phyloP scores from a whole-genome alignment of 345 rosid genomes.

The Ricinus communis region DNA sequence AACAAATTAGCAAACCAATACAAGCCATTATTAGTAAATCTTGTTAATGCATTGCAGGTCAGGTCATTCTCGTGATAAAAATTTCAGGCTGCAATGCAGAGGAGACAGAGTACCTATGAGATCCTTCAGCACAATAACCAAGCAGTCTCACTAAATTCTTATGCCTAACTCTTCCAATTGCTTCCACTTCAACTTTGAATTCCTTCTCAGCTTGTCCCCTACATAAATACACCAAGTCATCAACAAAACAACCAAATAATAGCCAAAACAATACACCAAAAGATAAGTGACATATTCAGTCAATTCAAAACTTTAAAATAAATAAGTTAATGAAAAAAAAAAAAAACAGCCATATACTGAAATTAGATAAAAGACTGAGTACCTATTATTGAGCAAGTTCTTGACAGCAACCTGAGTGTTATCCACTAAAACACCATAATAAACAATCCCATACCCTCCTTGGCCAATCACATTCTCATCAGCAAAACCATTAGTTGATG shows the following conservation, averaged over 20 bases:
- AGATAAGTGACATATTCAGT: no score
- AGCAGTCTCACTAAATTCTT: constrained; percentile 88
- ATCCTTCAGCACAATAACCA: constrained; percentile 96
- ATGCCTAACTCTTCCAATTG: constrained; percentile 86
- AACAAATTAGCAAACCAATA: neutral
- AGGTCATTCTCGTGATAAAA: no score
- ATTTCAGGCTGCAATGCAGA: neutral
- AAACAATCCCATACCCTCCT: constrained; percentile 96
- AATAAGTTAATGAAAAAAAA: no score
- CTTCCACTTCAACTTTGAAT: constrained; percentile 93
- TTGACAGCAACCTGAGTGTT: constrained; percentile 76
- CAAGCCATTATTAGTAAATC: neutral
- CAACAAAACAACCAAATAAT: neutral
- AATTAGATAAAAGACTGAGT: neutral
- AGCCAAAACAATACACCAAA: neutral
- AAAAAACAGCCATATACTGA: no score
- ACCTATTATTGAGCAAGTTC: constrained; percentile 92
- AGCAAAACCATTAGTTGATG: constrained; percentile 64
- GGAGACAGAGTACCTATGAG: constrained; percentile 58
- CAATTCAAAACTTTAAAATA: no score
- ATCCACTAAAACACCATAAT: constrained; percentile 67
- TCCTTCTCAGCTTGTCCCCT: constrained; percentile 98
- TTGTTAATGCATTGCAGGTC: no score
- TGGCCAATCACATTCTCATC: constrained; percentile 84
- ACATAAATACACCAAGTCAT: neutral